Evolutionary conservation across 306 rosid species (phyloP), one percentile per base, ranked within the genome.

Genomic region (Glycine latifolia): DNA sequence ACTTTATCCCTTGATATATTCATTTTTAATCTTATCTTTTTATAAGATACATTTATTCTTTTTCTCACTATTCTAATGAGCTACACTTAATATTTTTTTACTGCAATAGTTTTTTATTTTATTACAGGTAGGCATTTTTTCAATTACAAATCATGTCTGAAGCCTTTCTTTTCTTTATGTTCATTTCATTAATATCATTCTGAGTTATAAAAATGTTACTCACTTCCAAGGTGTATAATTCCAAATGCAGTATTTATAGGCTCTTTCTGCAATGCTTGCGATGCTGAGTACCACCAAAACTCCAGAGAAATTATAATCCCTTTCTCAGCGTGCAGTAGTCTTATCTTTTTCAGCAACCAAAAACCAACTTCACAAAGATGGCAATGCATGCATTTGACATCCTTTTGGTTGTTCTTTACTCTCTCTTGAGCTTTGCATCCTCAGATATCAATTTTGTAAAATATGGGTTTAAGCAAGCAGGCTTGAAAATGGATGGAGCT

Each of bases 401-500:
- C 71, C 52, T 67, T 52, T 78, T 66, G 39, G 66, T 15, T 73
- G 49, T 85, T 41, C 39, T 80, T 33, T 20, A 68, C 55, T 61
- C 44, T 54, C 17, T 55, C 47, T 55, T 65, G 12, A 54, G 26
- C 4, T 66, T 60, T 11, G 55, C 13, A 10, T n/a, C 41, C 8
- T 49, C 81, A 8, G 73, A 82, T 41, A 67, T 44, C n/a, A 41
- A 67, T 15, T 78, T 77, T 59, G 65, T 78, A 11, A 16, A 17
- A 59, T 50, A 78, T 58, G 84, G 81, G 1, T 82, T 81, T 66
- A 66, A 0, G 9, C 43, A n/a, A 54, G 65, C 75, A 33, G 83
- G 61, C 39, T 61, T 85, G 52, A 77, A 48, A 62, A 62, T 76
- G 48, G 76, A 81, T 46, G 73, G 85, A 7, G 71, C 49, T 71